These are phyloP conservation scores for Echinosophora koreensis DNA, from an alignment of 306 rosid species.

Conservation along the genomic window DNA sequence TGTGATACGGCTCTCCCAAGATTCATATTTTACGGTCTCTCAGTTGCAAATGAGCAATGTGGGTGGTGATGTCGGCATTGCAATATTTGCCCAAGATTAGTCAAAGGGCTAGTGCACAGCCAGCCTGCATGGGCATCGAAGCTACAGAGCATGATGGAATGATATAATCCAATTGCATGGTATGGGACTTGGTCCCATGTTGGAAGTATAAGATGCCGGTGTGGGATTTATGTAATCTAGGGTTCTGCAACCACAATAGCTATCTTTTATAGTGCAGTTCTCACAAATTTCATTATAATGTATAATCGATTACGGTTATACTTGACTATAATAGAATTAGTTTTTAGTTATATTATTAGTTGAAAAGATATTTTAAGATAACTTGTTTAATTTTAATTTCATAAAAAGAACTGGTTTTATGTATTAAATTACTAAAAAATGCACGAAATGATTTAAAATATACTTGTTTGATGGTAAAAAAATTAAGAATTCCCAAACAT, in stretches of 20 bases:
- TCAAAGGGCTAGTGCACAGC: neutral
- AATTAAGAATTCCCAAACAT: too few relatives aligned
- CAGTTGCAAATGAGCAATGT: neutral
- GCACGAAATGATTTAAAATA: too few relatives aligned
- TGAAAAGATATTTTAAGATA: too few relatives aligned
- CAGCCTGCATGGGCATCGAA: neutral
- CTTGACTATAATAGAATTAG: neutral
- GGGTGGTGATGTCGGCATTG: neutral
- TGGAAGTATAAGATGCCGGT: neutral
- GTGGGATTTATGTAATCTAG: neutral
- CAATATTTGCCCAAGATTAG: neutral
- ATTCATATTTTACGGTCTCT: too few relatives aligned
- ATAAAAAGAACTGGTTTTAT: too few relatives aligned
- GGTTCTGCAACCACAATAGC: neutral
- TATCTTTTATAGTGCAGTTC: neutral
- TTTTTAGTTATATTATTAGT: neutral
- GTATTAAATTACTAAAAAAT: too few relatives aligned
- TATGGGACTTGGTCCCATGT: neutral
- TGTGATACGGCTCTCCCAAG: neutral
- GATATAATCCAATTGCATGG: neutral
- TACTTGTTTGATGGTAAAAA: too few relatives aligned
- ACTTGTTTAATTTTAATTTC: too few relatives aligned
- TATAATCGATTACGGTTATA: neutral
- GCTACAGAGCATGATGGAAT: neutral
- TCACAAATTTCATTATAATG: neutral